Conservation (phyloP, 257 asterid species). For the Gynochthodes officinalis region DNA sequence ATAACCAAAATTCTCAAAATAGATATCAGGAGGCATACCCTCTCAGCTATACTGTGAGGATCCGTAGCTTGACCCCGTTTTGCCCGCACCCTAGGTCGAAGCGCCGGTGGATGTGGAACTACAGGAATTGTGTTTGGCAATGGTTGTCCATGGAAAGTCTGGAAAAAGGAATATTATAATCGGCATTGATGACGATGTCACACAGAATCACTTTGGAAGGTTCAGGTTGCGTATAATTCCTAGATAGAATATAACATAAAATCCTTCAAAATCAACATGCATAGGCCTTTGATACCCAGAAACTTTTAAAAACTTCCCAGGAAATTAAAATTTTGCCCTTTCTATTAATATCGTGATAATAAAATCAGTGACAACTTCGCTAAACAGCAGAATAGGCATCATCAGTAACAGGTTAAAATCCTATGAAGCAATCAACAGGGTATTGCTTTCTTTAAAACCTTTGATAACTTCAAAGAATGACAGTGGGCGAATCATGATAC, state of each 20-base stretch:
- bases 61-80: slow-evolving; percentile 99
- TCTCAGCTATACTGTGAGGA: slow-evolving; percentile 99
- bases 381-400: background rate
- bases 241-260: background rate
- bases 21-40: slow-evolving; percentile 48
- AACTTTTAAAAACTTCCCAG: background rate
- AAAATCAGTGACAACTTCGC: background rate
- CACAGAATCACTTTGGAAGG: background rate
- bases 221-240: slow-evolving; percentile 1
- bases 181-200: slow-evolving; percentile 8
- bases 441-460: background rate
- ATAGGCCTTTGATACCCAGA: background rate
- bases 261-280: slow-evolving; percentile 2
- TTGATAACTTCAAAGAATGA: background rate
- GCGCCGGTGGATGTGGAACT: slow-evolving; percentile 74
- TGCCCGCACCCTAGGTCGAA: slow-evolving; percentile 96
- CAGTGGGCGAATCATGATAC: background rate
- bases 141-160: slow-evolving; percentile 87
- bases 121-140: slow-evolving; percentile 55
- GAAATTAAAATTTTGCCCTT: background rate
- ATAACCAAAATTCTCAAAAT: background rate
- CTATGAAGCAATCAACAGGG: background rate
- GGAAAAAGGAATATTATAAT: slow-evolving; percentile 13
- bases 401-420: background rate
- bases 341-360: background rate